Base-by-base conservation (phyloP, 108 stramenopile genomes). In the Discostella stelligeroides region DNA sequence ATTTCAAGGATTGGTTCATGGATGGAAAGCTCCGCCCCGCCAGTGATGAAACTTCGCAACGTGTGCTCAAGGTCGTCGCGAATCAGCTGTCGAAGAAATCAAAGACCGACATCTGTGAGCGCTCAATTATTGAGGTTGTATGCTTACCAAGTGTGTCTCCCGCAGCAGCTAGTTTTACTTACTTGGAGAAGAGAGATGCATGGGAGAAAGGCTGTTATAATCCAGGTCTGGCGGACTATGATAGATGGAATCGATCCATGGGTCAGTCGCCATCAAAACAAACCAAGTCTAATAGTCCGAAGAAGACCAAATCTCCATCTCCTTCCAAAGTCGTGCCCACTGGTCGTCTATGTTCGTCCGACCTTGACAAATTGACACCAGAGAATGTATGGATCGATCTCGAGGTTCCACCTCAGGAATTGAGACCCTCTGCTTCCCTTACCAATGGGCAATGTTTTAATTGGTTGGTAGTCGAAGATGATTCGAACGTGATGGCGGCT, bases 391-490 rank as follows among this genome's bases (percentile, higher is more conserved):
- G 83, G 73, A 58, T 75, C 20, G 90, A 91, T 74, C 83, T 94
- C n/a, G 39, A 81, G 20, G 87, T 86, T 13, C 81, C 88, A 21
- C 82, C 92, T 24, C 54, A 75, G 14, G 93, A 95, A 61, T 68
- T 95, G 48, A 74, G 93, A 30, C 89, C 93, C 11, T 92, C 91
- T 14, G 72, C 86, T 14, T 90, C 90, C 11, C 77, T 95, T 45
- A 95, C 93, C 4, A 95, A 83, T 10, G 93, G 93, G 0, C 93
- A 95, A 58, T 91, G 87, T 51, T 95, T 95, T 60, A 83, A 84
- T 82, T 95, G 93, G 93, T 77, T 72, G 49, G 91, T 84, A 11
- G 84, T 92, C 17, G 66, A 78, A 1, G 67, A 42, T 54, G 49
- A 74, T 34, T 54, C 51, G 15, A 64, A 64, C 1, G 60, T 42